These are phyloP conservation scores for Globisporangium ultimum DNA, from an alignment of 352 stramenopile genomes.

Conservation along the genomic window DNA sequence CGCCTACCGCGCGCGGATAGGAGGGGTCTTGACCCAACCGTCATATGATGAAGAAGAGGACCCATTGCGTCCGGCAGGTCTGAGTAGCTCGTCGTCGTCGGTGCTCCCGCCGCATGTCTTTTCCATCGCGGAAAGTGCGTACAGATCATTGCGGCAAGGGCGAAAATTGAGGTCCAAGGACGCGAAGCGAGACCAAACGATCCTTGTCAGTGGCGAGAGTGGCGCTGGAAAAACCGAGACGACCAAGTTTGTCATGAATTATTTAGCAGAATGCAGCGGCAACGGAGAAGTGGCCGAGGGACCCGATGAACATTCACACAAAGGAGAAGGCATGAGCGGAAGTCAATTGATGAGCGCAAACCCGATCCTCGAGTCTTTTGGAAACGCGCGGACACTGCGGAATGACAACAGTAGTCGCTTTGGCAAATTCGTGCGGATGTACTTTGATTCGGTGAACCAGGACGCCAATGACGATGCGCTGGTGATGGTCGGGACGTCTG, in stretches of 20 bases:
- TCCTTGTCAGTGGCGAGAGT: constrained; percentile 49
- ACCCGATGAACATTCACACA: neutral
- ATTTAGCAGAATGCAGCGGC: constrained; percentile 34
- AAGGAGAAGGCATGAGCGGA: constrained; percentile 37
- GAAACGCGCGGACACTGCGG: constrained; percentile 69
- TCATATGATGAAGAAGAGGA: neutral
- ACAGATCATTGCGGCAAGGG: constrained; percentile 41
- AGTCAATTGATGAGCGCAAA: constrained; percentile 77
- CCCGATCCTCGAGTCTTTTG: constrained; percentile 85
- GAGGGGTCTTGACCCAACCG: neutral
- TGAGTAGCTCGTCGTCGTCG: constrained; percentile 15
- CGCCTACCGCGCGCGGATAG: constrained; percentile 31
- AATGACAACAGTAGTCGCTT: constrained; percentile 88
- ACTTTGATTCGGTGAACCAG: constrained; percentile 44
- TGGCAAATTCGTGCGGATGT: constrained; percentile 87
- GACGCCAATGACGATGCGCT: constrained; percentile 14
- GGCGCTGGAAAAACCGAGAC: constrained; percentile 48
- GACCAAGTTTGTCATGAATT: constrained; percentile 78
- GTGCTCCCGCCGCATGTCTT: constrained; percentile 78
- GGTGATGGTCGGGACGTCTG: constrained; percentile 66
- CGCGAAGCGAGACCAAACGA: constrained; percentile 35
- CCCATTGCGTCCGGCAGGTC: neutral
- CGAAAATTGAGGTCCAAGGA: constrained; percentile 32
- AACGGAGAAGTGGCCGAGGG: constrained; percentile 1
- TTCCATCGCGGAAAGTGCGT: constrained; percentile 69